phyloP scores from a whole-genome alignment of 495 filamentous ascomycete species.

The Penicillium parvum region DNA sequence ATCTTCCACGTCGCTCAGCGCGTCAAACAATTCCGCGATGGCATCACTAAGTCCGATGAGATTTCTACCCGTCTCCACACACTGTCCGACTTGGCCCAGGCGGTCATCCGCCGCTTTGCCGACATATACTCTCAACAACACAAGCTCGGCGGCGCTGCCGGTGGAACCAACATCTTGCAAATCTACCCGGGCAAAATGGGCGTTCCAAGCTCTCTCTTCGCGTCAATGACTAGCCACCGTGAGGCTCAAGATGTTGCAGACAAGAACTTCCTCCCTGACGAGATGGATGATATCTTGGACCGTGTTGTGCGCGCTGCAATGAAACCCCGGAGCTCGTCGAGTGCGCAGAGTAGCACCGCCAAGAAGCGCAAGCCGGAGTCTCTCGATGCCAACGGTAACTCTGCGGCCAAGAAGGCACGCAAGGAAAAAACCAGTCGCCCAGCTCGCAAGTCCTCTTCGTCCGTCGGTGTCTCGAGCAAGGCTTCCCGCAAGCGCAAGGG shows the following conservation, averaged over 20 bases:
- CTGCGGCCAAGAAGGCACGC: constrained; percentile 43
- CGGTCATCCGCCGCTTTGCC: constrained; percentile 77
- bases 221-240: constrained; percentile 65
- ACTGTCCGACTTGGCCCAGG: constrained; percentile 83
- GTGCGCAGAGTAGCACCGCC: constrained; percentile 13
- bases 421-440: constrained; percentile 30
- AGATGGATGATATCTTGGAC: constrained; percentile 74
- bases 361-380: constrained; percentile 50
- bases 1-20: constrained; percentile 92
- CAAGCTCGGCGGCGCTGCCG: constrained; percentile 53
- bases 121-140: constrained; percentile 49
- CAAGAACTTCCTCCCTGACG: constrained; percentile 76
- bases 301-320: constrained; percentile 51
- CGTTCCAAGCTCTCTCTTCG: constrained; percentile 73
- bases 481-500: constrained; percentile 40
- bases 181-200: constrained; percentile 77
- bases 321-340: constrained; percentile 33
- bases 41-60: constrained; percentile 55
- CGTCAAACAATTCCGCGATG: constrained; percentile 85
- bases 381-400: constrained; percentile 26
- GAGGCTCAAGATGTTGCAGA: constrained; percentile 78
- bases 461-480: constrained; percentile 30
- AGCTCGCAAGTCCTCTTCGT: constrained; percentile 38
- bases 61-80: constrained; percentile 62
- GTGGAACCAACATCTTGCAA: constrained; percentile 66